Evolutionary conservation across 805 yeast genomes (phyloP).

Genomic region (Brettanomyces anomalus): DNA sequence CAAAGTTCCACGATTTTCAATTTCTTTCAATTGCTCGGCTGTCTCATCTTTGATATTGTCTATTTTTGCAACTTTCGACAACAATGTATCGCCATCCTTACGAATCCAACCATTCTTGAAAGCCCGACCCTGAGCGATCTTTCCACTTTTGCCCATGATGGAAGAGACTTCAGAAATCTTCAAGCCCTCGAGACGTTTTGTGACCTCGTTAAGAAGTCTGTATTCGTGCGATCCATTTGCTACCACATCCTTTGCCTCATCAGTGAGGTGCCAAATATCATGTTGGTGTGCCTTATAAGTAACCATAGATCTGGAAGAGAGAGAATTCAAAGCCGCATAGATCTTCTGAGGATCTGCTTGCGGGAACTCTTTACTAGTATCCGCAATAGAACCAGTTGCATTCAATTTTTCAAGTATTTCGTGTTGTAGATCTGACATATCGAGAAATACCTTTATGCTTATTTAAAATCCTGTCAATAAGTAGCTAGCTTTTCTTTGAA

Average conservation of each 20-base stretch:
- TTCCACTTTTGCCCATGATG: constrained; percentile 75
- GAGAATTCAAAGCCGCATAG: constrained; percentile 79
- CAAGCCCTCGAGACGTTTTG: constrained; percentile 67
- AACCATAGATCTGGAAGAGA: constrained; percentile 78
- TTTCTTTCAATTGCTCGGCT: constrained; percentile 50
- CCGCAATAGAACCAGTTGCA: constrained; percentile 51
- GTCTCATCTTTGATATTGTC: constrained; percentile 57
- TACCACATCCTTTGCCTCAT: constrained; percentile 76
- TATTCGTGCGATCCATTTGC: constrained; percentile 84
- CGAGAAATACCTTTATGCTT: background rate
- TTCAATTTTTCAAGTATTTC: constrained; percentile 57
- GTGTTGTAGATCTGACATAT: constrained; percentile 64
- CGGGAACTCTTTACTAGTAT: constrained; percentile 64
- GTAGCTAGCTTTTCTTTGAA: too few species aligned
- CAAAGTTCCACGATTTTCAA: constrained; percentile 47
- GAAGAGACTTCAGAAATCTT: constrained; percentile 68
- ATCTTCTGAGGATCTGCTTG: constrained; percentile 52
- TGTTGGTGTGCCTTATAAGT: constrained; percentile 62
- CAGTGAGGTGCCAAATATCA: constrained; percentile 66
- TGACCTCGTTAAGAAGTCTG: constrained; percentile 66
- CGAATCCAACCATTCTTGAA: constrained; percentile 95
- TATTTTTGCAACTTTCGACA: constrained; percentile 43
- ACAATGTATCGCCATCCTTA: constrained; percentile 76
- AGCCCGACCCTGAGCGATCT: constrained; percentile 94
- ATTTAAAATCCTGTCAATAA: too few species aligned